These are phyloP conservation scores for Populus davidiana DNA, from an alignment of 345 rosid genomes.

Conservation along the genomic window DNA sequence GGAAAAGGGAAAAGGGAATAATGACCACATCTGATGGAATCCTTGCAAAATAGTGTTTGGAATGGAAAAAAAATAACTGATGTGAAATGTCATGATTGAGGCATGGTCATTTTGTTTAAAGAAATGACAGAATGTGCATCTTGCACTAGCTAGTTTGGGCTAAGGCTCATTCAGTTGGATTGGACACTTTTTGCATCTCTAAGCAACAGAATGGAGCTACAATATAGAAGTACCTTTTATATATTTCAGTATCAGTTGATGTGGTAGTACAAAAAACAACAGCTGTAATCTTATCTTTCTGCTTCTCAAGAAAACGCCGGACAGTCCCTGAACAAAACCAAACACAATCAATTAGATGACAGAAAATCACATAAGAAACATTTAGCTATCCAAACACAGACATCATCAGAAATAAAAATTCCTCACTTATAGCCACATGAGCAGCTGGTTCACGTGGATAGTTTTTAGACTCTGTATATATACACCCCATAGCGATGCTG, in stretches of 20 bases:
- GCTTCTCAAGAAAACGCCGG: conserved; percentile 91
- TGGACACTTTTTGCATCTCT: background rate
- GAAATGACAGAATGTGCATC: conserved; percentile 1
- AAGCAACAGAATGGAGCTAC: conserved; percentile 8
- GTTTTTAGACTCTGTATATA: conserved; percentile 88
- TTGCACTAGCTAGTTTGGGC: background rate
- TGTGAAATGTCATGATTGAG: background rate
- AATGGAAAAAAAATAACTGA: background rate
- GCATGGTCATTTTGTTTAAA: conserved; percentile 5
- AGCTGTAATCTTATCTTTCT: conserved; percentile 77
- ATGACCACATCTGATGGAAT: background rate
- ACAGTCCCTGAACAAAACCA: conserved; percentile 63
- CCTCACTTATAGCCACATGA: conserved; percentile 95
- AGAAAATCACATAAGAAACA: background rate
- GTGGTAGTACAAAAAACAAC: conserved; percentile 87
- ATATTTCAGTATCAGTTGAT: conserved; percentile 84
- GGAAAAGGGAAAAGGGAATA: conserved; percentile 13
- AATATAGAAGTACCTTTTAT: conserved; percentile 57
- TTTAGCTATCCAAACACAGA: conserved; percentile 4
- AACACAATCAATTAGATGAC: conserved; percentile 12
- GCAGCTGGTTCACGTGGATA: conserved; percentile 99
- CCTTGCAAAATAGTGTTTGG: background rate
- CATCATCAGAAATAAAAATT: conserved; percentile 9
- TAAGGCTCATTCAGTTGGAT: background rate
- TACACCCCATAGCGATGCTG: conserved; percentile 94